phyloP scores from a whole-genome alignment of 106 monocot genomes.

The Dactylorhiza incarnata region DNA sequence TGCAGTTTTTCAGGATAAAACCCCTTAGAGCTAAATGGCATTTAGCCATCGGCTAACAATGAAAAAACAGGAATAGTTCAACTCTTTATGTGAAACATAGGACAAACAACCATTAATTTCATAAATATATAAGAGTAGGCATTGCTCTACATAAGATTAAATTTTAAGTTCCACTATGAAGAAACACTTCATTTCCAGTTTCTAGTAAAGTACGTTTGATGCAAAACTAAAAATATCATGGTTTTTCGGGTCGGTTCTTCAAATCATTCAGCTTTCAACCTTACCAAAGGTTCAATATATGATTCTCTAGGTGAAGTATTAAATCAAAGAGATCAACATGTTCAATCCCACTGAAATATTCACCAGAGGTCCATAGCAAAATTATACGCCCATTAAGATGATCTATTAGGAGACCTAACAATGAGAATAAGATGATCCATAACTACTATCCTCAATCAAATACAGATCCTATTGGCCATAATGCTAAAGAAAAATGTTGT shows the following conservation, averaged over 20 bases:
- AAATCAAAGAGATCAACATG: too few relatives aligned
- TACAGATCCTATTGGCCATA: neutral
- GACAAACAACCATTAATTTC: neutral
- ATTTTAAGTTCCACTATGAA: neutral
- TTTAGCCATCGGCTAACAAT: neutral
- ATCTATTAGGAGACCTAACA: neutral
- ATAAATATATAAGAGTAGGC: neutral
- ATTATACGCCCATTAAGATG: too few relatives aligned
- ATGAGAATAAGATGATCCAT: neutral
- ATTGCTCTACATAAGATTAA: neutral
- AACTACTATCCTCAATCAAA: neutral
- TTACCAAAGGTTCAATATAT: too few relatives aligned
- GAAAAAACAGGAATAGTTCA: neutral
- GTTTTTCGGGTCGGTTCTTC: too few relatives aligned
- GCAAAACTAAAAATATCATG: too few relatives aligned
- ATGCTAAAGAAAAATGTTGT: slow-evolving; percentile 1
- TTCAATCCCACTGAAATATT: too few relatives aligned
- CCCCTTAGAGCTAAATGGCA: neutral
- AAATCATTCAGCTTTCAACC: too few relatives aligned
- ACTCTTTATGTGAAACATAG: neutral
- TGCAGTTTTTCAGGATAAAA: slow-evolving; percentile 29
- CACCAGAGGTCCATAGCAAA: too few relatives aligned
- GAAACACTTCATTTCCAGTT: neutral
- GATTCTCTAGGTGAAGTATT: too few relatives aligned
- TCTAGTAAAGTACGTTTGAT: neutral